phyloP scores from a whole-genome alignment of 202 grass and related monocot genomes.

The Zoysia matrella region DNA sequence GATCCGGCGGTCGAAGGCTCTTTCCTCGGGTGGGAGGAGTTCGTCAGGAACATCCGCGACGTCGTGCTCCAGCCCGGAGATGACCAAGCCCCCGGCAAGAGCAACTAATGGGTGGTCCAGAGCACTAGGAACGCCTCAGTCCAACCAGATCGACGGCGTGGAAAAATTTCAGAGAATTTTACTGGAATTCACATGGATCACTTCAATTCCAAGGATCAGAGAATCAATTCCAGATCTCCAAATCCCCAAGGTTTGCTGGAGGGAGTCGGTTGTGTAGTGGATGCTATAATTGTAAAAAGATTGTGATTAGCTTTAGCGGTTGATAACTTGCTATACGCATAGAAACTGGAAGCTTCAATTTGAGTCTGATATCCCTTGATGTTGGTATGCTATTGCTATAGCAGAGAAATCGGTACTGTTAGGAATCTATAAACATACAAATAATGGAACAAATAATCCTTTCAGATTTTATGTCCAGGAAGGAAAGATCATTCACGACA shows the following conservation, averaged over 20 bases:
- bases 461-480: no score
- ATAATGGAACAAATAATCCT: no score
- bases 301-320: neutral
- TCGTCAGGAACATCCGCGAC: slow-evolving; percentile 43
- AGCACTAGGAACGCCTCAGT: neutral
- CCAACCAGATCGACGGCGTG: neutral
- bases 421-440: no score
- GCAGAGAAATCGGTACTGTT: no score
- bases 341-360: no score
- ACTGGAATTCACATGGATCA: neutral
- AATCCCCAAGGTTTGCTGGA: neutral
- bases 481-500: neutral
- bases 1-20: slow-evolving; percentile 52
- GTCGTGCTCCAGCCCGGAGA: slow-evolving; percentile 24
- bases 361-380: no score
- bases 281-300: neutral
- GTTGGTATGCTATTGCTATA: no score
- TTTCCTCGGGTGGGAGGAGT: slow-evolving; percentile 46
- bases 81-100: neutral
- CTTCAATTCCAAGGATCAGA: no score
- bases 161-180: neutral
- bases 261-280: neutral
- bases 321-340: no score
- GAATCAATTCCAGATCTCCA: neutral
- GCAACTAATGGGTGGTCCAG: slow-evolving; percentile 7